These are phyloP conservation scores for Neurospora sp. DNA, from an alignment of 495 filamentous ascomycete species.

Conservation along the genomic window DNA sequence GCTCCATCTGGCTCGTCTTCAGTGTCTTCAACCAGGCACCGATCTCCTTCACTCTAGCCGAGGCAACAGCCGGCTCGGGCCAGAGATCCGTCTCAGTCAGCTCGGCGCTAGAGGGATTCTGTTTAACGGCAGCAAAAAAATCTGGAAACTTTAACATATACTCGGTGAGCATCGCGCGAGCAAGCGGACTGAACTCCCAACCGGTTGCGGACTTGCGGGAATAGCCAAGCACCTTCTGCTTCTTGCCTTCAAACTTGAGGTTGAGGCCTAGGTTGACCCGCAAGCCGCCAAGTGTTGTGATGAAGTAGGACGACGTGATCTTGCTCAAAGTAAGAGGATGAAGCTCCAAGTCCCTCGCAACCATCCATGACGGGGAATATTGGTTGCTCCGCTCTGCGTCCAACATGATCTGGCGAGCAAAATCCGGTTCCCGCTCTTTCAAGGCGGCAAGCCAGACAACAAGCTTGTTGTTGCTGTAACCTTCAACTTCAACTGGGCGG, in stretches of 20 bases:
- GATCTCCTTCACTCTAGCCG: slow-evolving; percentile 72
- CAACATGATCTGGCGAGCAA: slow-evolving; percentile 60
- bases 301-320: slow-evolving; percentile 86
- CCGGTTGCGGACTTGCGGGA: slow-evolving; percentile 73
- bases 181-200: slow-evolving; percentile 91
- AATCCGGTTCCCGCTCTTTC: slow-evolving; percentile 65
- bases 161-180: slow-evolving; percentile 64
- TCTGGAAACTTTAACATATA: slow-evolving; percentile 95
- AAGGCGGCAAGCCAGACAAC: slow-evolving; percentile 63
- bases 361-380: slow-evolving; percentile 77
- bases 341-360: slow-evolving; percentile 70
- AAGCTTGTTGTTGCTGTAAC: slow-evolving; percentile 61
- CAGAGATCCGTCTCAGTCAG: slow-evolving; percentile 74
- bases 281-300: slow-evolving; percentile 63
- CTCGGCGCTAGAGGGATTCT: slow-evolving; percentile 42
- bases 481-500: slow-evolving; percentile 72
- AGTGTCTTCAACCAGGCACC: slow-evolving; percentile 82
- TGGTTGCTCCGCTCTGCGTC: slow-evolving; percentile 54
- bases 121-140: slow-evolving; percentile 79
- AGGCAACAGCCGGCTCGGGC: slow-evolving; percentile 52
- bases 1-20: slow-evolving; percentile 82
- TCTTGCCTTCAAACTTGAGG: slow-evolving; percentile 90
- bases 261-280: slow-evolving; percentile 86
- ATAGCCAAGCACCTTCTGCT: slow-evolving; percentile 93
- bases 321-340: slow-evolving; percentile 87